phyloP scores from a whole-genome alignment of 495 filamentous ascomycete genomes.

The Talaromyces ruber region DNA sequence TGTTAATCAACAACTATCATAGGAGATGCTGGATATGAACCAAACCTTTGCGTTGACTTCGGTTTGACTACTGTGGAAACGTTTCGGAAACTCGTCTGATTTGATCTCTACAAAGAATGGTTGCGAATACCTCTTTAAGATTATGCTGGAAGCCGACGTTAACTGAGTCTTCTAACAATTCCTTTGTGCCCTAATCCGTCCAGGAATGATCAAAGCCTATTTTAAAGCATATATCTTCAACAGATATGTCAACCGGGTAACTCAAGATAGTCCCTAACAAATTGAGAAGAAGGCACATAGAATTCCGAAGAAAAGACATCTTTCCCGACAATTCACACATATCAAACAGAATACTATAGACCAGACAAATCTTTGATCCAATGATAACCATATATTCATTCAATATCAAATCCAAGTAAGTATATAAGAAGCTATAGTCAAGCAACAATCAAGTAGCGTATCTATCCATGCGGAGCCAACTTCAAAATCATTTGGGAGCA shows the following conservation, averaged over 20 bases:
- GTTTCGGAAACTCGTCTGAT: not conserved
- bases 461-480: not conserved
- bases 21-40: not conserved
- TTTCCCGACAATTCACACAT: too few species aligned
- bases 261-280: too few species aligned
- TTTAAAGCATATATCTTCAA: too few species aligned
- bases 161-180: not conserved
- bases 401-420: not conserved
- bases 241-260: too few species aligned
- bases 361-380: not conserved
- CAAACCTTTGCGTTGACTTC: not conserved
- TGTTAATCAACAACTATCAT: not conserved
- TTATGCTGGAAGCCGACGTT: not conserved
- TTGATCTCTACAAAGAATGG: not conserved
- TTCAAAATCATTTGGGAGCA: constrained; percentile 28
- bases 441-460: not conserved
- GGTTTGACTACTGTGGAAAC: too few species aligned
- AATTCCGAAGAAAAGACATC: too few species aligned
- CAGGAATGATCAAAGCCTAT: too few species aligned
- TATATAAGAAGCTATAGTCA: not conserved
- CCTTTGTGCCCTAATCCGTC: not conserved
- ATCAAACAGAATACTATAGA: too few species aligned
- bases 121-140: not conserved
- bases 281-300: too few species aligned
- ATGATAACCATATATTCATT: not conserved